Percentiles rank a stretch among this genome's conserved stretches.
phyloP scores from a whole-genome alignment of 2,329 filamentous ascomycete species.

The Sporothrix inflata region DNA sequence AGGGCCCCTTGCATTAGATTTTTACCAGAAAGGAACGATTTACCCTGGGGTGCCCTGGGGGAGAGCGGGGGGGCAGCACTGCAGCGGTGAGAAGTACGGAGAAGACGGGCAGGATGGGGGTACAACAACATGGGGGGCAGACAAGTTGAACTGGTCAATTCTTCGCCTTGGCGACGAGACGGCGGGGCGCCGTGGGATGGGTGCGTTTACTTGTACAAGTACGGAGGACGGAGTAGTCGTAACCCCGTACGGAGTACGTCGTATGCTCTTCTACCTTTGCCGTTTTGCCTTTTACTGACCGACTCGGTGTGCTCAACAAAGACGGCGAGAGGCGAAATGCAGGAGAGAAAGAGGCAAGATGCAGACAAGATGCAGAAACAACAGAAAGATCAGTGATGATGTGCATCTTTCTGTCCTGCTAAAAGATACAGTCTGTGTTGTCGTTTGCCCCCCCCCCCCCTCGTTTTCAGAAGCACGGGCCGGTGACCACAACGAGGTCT shows the following conservation, averaged over 20 bases:
- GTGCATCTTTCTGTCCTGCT: background rate
- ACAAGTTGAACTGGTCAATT: background rate
- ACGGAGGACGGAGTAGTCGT: background rate
- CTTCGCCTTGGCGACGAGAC: background rate
- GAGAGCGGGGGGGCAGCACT: background rate
- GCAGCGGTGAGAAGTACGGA: slow-evolving; percentile 15
- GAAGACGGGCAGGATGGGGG: background rate
- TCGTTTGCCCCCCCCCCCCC: background rate
- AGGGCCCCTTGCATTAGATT: background rate
- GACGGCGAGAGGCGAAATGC: background rate
- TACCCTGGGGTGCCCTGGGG: background rate
- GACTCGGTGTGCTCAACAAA: background rate
- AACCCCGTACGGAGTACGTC: background rate
- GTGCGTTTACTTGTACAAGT: too few species aligned
- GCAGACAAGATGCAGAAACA: background rate
- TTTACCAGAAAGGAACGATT: background rate
- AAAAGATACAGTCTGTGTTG: background rate
- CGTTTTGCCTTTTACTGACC: background rate
- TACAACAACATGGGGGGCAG: background rate
- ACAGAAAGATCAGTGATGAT: background rate
- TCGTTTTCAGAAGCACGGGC: background rate
- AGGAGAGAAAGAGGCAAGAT: background rate
- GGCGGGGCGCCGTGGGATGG: too few species aligned
- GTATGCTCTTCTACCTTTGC: background rate
- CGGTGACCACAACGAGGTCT: background rate